Conservation (phyloP, 2,329 filamentous ascomycete species). For the Diaporthe eres region DNA sequence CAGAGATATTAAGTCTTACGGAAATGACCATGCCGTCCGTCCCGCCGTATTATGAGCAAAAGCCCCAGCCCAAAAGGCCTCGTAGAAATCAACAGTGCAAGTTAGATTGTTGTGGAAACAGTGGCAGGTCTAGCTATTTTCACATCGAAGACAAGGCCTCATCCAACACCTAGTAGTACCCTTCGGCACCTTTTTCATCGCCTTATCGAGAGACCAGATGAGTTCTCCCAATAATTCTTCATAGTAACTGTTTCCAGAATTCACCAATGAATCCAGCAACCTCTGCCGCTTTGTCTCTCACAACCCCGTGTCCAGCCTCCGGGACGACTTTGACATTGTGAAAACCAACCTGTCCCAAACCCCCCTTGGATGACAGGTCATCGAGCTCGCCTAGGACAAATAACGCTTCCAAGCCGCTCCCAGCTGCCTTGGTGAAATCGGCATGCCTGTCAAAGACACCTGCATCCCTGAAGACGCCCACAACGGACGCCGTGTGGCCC, state of each 20-base stretch:
- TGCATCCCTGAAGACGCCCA: slow-evolving; percentile 62
- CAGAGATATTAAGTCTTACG: too few relatives aligned
- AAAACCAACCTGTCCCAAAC: slow-evolving; percentile 20
- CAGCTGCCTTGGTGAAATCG: slow-evolving; percentile 44
- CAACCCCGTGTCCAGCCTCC: slow-evolving; percentile 31
- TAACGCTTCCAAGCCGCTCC: neutral
- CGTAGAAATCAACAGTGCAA: too few relatives aligned
- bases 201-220: too few relatives aligned
- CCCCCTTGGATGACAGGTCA: slow-evolving; percentile 6
- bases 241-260: slow-evolving; percentile 26
- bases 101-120: neutral
- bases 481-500: slow-evolving; percentile 61
- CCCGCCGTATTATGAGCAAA: too few relatives aligned
- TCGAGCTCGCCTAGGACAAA: slow-evolving; percentile 33
- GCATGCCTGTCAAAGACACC: slow-evolving; percentile 54
- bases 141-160: neutral
- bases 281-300: slow-evolving; percentile 13
- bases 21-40: too few relatives aligned
- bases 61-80: too few relatives aligned
- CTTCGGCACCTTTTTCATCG: too few relatives aligned
- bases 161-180: neutral
- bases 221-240: neutral
- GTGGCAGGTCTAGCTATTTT: neutral
- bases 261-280: slow-evolving; percentile 23
- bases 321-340: slow-evolving; percentile 18